phyloP scores from a whole-genome alignment of 805 yeast genomes.

The Yamadazyma nakazawae region DNA sequence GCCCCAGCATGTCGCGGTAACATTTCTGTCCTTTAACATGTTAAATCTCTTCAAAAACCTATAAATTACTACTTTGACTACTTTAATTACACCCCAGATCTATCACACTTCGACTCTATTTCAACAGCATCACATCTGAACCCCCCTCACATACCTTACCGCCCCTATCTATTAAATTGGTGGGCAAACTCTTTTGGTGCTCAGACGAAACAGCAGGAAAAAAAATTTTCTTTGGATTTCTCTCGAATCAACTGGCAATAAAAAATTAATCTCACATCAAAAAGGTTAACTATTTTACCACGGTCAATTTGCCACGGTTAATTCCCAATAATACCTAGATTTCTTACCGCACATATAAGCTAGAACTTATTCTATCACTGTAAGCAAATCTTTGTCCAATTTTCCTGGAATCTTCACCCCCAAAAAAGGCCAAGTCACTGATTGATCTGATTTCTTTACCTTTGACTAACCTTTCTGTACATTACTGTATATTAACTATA shows the following conservation, averaged over 20 bases:
- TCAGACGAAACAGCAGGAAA: conserved; percentile 7
- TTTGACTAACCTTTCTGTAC: conserved; percentile 2
- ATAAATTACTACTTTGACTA: no score
- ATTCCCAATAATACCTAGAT: not conserved
- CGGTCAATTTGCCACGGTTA: not conserved
- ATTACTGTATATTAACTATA: conserved; percentile 8
- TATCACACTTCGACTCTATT: not conserved
- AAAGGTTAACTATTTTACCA: not conserved
- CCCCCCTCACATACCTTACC: not conserved
- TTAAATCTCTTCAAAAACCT: not conserved
- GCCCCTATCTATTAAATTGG: not conserved
- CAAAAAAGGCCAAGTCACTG: not conserved
- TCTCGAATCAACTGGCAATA: conserved; percentile 8
- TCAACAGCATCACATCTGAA: not conserved
- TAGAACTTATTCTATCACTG: not conserved
- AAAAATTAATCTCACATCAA: not conserved
- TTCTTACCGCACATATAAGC: not conserved
- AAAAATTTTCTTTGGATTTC: conserved; percentile 6
- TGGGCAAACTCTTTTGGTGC: conserved; percentile 8
- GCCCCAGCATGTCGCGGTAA: no score
- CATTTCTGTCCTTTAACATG: no score
- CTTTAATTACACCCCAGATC: not conserved
- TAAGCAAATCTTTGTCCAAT: not conserved
- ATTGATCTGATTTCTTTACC: not conserved
- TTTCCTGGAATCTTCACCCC: not conserved